Base-by-base conservation (phyloP, 306 rosid genomes). In the Sphenostylis stenocarpa region DNA sequence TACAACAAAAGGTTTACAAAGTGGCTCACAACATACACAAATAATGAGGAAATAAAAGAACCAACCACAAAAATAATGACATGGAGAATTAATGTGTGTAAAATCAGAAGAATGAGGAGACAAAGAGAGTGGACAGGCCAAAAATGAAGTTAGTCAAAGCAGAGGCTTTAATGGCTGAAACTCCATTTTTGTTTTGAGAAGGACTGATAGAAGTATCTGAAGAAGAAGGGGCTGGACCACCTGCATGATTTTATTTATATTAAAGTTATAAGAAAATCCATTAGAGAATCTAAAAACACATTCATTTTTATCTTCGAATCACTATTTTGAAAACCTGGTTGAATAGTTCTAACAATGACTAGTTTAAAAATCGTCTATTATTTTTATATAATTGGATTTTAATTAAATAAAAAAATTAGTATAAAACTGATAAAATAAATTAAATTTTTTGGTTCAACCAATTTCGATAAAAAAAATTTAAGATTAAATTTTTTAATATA, bases 91-190 rank as follows among this genome's bases (percentile, higher is more conserved):
- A 60, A 77, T 68, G 31, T 73, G 57, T 60, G 26, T 34, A 36
- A 56, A 67, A 56, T 81, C 78, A 85, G 72, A 78, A 75, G 69
- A 85, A 78, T 10, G 53, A 13, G 7, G 80, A 72, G 23, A 60
- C 47, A 43, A 6, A 48, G 3, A 76, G 19, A 53, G 72, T 52
- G n/a, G 61, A 77, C 13, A 85, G 7, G 28, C 72, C 83, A 63
- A 81, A 63, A 74, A 78, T 56, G 70, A 78, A 64, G 43, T 31
- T 26, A 13, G 51, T 47, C 17, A 63, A 1, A 24, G 11, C n/a
- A 64, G 77, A 70, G 21, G 41, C 55, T 47, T 78, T 20, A 64
- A 77, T 49, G 69, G 69, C 23, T 55, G 58, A 53, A 6, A 61
- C 73, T 78, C 76, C 88, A 64, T 13, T 67, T 23, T 47, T 77